Conservation (phyloP, 1,139 yeast species). For the Candida labiduridarum region DNA sequence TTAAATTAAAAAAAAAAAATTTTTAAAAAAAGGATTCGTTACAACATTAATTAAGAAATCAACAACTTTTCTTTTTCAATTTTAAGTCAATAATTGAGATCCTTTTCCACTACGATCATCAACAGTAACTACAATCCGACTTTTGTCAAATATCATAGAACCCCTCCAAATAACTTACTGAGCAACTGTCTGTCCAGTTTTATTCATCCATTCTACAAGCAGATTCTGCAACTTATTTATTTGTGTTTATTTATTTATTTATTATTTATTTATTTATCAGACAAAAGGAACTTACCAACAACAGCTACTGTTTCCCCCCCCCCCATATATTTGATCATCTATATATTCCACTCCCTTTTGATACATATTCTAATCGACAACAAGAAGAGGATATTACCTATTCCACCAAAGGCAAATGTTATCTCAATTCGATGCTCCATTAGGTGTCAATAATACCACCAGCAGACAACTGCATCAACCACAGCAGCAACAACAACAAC, state of each 20-base stretch:
- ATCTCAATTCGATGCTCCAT: conserved; percentile 4
- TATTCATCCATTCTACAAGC: neutral
- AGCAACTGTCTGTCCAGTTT: neutral
- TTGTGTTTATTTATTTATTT: neutral
- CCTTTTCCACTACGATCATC: neutral
- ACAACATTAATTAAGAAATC: neutral
- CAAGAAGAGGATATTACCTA: neutral
- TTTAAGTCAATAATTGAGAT: neutral
- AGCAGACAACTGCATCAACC: neutral
- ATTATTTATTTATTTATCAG: neutral
- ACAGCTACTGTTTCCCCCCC: neutral
- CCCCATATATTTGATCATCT: neutral
- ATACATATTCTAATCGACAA: neutral
- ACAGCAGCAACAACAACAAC: neutral
- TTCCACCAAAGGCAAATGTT: neutral
- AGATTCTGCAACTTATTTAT: neutral
- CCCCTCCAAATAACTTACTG: neutral
- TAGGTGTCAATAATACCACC: neutral
- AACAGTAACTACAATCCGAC: neutral
- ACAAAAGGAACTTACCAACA: neutral
- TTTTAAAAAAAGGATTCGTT: neutral
- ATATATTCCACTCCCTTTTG: neutral
- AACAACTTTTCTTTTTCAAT: conserved; percentile 2
- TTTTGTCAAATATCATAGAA: neutral
- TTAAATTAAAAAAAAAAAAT: neutral